A percentile compares a stretch with the other conserved stretches of the same genome.
Conservation (phyloP, 2,329 filamentous ascomycete genomes). For the Talaromyces pinophilus region DNA sequence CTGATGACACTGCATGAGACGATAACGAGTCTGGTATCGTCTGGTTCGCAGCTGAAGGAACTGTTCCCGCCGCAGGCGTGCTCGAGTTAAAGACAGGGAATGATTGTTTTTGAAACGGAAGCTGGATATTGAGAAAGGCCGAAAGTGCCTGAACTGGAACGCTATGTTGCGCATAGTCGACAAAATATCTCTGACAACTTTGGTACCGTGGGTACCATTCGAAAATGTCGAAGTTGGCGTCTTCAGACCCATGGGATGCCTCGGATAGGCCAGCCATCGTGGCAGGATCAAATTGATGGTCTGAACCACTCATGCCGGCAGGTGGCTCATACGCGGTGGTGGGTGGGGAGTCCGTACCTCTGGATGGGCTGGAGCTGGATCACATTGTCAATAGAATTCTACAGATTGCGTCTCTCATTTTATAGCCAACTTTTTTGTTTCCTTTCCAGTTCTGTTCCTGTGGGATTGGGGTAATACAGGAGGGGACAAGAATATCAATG, state of each 20-base stretch:
- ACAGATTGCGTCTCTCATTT: neutral
- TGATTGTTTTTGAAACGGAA: constrained; percentile 74
- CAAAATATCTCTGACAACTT: constrained; percentile 85
- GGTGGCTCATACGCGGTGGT: constrained; percentile 15
- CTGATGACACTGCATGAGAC: constrained; percentile 41
- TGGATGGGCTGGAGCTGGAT: constrained; percentile 17
- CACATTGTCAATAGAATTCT: constrained; percentile 9
- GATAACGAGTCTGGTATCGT: constrained; percentile 38
- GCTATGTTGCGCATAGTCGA: constrained; percentile 86
- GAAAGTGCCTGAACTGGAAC: constrained; percentile 82
- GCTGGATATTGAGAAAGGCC: constrained; percentile 84
- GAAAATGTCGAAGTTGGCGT: constrained; percentile 65
- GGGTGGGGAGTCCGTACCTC: constrained; percentile 1
- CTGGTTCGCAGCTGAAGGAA: constrained; percentile 43
- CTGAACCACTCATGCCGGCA: constrained; percentile 33
- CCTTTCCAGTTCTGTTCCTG: neutral
- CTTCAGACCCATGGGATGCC: constrained; percentile 39
- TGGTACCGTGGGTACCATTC: constrained; percentile 92
- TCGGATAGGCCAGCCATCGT: constrained; percentile 42
- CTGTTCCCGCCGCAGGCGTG: constrained; percentile 23
- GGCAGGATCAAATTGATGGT: constrained; percentile 39
- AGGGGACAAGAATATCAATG: neutral
- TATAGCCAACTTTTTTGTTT: neutral
- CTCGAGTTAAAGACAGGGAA: constrained; percentile 51
- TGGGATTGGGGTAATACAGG: neutral